phyloP scores from a whole-genome alignment of 164 flowering plant genomes.

The Magnolia changhungtana region DNA sequence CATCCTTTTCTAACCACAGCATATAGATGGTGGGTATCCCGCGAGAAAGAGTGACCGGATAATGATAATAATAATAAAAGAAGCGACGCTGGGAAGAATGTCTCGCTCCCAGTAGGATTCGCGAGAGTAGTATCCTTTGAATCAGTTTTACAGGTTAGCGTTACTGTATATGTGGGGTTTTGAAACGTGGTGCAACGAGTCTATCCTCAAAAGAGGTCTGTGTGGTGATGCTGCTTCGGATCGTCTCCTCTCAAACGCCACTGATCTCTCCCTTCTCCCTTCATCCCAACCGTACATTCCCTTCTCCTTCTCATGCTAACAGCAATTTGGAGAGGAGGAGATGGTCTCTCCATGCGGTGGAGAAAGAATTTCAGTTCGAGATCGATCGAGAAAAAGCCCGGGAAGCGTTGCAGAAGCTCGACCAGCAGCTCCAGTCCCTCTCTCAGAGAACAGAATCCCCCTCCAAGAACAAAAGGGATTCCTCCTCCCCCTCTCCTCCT shows the following conservation, averaged over 20 bases:
- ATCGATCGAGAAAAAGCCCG: constrained; percentile 65
- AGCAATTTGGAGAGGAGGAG: neutral
- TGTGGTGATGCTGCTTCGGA: constrained; percentile 6
- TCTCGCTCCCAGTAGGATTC: too few relatives aligned
- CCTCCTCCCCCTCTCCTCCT: constrained; percentile 13
- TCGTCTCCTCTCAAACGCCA: constrained; percentile 4
- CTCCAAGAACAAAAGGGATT: neutral
- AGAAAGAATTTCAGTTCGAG: constrained; percentile 52
- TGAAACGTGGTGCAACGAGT: too few relatives aligned
- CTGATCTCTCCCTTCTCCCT: neutral
- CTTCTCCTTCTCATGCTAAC: neutral
- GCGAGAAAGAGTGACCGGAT: too few relatives aligned
- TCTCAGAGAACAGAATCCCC: constrained; percentile 15
- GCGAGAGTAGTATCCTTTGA: too few relatives aligned
- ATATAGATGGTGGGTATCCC: too few relatives aligned
- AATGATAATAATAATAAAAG: too few relatives aligned
- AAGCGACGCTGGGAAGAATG: too few relatives aligned
- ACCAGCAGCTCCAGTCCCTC: constrained; percentile 53
- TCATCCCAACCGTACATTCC: neutral
- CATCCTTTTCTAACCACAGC: too few relatives aligned
- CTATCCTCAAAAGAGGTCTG: neutral
- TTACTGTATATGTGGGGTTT: too few relatives aligned
- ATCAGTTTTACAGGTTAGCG: too few relatives aligned
- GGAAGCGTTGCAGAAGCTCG: constrained; percentile 58
- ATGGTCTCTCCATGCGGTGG: constrained; percentile 24